Conservation (phyloP, 1,284 basidiomycete genomes). For the Tetrapyrgos nigripes region DNA sequence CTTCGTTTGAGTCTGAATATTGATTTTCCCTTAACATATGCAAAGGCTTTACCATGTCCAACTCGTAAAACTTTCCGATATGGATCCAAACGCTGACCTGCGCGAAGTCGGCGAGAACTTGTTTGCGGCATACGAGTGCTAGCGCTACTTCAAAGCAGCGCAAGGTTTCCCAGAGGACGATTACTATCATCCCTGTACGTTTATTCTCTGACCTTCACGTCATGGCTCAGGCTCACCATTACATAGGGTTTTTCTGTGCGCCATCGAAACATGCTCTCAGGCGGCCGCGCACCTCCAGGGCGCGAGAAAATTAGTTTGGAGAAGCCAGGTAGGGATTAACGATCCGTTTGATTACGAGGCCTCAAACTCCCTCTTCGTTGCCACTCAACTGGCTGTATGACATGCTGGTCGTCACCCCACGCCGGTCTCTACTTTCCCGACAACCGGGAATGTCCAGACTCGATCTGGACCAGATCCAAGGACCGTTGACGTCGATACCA, state of each 20-base stretch:
- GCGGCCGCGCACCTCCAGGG: background rate
- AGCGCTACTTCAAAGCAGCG: slow-evolving; percentile 30
- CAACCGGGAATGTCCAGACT: too few species aligned
- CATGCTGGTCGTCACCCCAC: too few species aligned
- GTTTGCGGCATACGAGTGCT: slow-evolving; percentile 20
- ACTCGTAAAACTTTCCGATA: too few species aligned
- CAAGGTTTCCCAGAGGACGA: slow-evolving; percentile 33
- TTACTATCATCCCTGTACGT: slow-evolving; percentile 32
- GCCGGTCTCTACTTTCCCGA: too few species aligned
- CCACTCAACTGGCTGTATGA: too few species aligned
- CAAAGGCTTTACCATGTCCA: slow-evolving; percentile 5
- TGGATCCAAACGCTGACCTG: background rate
- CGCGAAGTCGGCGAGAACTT: slow-evolving; percentile 9
- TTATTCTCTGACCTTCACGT: background rate
- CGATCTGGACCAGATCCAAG: too few species aligned
- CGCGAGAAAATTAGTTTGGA: too few species aligned
- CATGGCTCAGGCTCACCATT: background rate
- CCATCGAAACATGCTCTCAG: background rate
- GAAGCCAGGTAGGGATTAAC: too few species aligned
- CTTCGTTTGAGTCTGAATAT: background rate
- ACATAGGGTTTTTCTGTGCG: slow-evolving; percentile 7
- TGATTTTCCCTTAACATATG: background rate
- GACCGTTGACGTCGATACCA: too few species aligned
- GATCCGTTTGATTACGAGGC: too few species aligned
- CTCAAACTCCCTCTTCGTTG: too few species aligned